Evolutionary conservation across 139 green algal genomes (phyloP).

Genomic region (Ulvella scutata): DNA sequence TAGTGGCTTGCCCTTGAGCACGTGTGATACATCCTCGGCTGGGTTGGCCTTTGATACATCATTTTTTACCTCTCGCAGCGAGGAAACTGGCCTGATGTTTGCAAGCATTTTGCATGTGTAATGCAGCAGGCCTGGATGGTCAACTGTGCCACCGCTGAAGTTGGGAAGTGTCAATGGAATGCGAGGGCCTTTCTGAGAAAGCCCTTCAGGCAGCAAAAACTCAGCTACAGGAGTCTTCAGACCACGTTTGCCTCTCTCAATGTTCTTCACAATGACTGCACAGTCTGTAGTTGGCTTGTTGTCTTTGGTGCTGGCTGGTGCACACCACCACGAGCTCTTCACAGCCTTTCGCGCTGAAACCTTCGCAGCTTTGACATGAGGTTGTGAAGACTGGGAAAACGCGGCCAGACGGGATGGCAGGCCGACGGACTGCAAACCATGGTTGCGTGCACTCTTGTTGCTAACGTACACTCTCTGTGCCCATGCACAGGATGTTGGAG

Average conservation of each 20-base stretch:
- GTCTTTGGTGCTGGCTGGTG: no score
- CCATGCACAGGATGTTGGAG: conserved; percentile 87
- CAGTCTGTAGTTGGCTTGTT: no score
- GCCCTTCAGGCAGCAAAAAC: conserved; percentile 27
- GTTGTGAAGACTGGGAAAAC: conserved; percentile 22
- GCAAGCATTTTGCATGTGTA: conserved; percentile 60
- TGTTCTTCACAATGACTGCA: conserved; percentile 22
- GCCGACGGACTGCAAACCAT: conserved; percentile 53
- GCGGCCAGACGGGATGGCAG: conserved; percentile 60
- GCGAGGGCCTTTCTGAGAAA: conserved; percentile 11
- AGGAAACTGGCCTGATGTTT: conserved; percentile 29
- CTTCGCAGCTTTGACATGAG: neutral
- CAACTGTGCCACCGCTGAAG: conserved; percentile 59
- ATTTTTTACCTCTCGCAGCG: conserved; percentile 12
- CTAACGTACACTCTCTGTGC: conserved; percentile 77
- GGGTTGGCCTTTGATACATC: neutral
- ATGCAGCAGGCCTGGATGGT: conserved; percentile 50
- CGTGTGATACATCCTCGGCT: conserved; percentile 32
- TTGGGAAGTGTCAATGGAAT: conserved; percentile 49
- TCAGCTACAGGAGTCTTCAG: conserved; percentile 27
- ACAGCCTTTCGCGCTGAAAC: neutral
- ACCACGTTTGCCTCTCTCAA: conserved; percentile 6
- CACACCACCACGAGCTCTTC: neutral
- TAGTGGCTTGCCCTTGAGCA: conserved; percentile 53
- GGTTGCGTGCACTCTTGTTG: conserved; percentile 53